Conservation (phyloP, 257 asterid genomes). For the Thymus quinquecostatus region DNA sequence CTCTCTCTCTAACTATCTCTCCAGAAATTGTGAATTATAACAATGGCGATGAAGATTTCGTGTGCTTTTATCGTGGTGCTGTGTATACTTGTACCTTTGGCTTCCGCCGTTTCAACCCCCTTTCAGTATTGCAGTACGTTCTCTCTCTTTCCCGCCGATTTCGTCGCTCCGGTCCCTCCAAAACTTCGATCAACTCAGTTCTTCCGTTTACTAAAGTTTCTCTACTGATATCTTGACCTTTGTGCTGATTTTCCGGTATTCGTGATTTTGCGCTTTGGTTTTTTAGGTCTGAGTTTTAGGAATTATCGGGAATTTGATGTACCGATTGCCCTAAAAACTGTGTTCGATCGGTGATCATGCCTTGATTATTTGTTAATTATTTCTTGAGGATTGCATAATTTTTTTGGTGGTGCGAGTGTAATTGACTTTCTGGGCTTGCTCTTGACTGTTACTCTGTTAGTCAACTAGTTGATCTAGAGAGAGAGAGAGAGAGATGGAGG, state of each 20-base stretch:
- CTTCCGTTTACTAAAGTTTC: background rate
- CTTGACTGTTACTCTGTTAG: background rate
- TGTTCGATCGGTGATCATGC: background rate
- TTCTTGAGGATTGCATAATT: background rate
- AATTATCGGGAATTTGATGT: constrained; percentile 3
- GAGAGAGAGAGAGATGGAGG: background rate
- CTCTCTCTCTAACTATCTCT: background rate
- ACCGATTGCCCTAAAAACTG: background rate
- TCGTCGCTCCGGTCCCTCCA: background rate
- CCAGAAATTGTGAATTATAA: background rate
- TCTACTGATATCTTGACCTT: background rate
- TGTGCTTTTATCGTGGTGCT: constrained; percentile 36
- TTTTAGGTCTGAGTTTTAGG: background rate
- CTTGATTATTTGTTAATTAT: background rate
- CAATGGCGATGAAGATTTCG: constrained; percentile 35
- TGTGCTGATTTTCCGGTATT: background rate
- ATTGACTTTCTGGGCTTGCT: background rate
- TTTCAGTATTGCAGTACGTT: constrained; percentile 53
- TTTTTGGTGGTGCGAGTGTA: background rate
- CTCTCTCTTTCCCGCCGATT: background rate
- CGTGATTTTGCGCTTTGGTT: constrained; percentile 4
- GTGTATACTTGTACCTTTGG: constrained; percentile 40
- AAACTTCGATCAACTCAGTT: constrained; percentile 3
- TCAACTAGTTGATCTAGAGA: background rate
- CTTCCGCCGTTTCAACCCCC: constrained; percentile 39